These are phyloP conservation scores for Byssothecium circinans DNA, from an alignment of 2,329 filamentous ascomycete genomes.

Conservation along the genomic window DNA sequence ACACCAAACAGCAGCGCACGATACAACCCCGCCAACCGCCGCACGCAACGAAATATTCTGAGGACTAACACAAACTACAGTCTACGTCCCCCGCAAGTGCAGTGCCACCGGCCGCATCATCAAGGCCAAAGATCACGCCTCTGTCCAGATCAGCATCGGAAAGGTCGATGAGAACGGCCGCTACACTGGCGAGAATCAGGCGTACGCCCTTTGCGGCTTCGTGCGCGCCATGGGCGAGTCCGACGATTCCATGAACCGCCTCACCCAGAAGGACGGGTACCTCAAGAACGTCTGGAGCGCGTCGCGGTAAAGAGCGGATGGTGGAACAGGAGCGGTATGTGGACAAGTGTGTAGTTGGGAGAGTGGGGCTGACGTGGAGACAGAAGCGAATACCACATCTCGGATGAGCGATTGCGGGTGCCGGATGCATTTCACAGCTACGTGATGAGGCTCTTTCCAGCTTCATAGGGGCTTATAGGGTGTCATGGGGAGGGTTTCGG, in stretches of 20 bases:
- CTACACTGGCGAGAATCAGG: conserved; percentile 94
- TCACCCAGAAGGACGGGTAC: conserved; percentile 93
- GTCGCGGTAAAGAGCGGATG: conserved; percentile 51
- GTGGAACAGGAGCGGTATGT: conserved; percentile 34
- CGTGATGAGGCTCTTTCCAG: conserved; percentile 29
- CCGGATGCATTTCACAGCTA: conserved; percentile 35
- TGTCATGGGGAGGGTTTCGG: conserved; percentile 37
- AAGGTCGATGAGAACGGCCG: conserved; percentile 95
- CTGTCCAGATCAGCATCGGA: conserved; percentile 93
- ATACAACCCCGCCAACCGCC: neutral
- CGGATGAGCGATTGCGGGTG: conserved; percentile 25
- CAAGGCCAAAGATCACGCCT: conserved; percentile 99
- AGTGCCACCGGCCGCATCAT: conserved; percentile 52
- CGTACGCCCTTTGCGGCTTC: conserved; percentile 96
- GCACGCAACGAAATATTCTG: neutral
- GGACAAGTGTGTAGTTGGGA: neutral
- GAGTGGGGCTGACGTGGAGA: neutral
- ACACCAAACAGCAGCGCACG: neutral
- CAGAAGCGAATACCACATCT: conserved; percentile 33
- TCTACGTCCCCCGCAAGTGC: conserved; percentile 39
- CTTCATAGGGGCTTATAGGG: conserved; percentile 29
- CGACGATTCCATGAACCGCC: conserved; percentile 93
- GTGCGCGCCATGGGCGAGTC: conserved; percentile 97
- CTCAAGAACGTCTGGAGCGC: conserved; percentile 96
- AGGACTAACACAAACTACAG: conserved; percentile 10